phyloP scores from a whole-genome alignment of 164 flowering plant species.

The Tetrastigma voinierianum region DNA sequence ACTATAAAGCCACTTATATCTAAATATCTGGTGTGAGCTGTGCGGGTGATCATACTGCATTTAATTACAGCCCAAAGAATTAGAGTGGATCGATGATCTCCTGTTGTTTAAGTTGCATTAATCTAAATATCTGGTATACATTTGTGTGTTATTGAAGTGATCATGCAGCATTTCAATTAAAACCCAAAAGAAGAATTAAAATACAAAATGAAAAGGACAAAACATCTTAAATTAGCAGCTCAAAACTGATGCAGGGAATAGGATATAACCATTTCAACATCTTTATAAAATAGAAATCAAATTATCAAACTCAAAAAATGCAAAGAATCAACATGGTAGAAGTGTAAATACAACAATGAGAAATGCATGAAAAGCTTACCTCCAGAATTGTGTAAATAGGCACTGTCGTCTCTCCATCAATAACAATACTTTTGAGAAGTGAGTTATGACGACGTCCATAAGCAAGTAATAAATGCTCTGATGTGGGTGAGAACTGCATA shows the following conservation, averaged over 20 bases:
- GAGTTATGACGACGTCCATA: slow-evolving; percentile 96
- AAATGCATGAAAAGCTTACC: slow-evolving; percentile 35
- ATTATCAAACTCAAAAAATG: background rate
- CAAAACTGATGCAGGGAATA: background rate
- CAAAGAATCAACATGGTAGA: background rate
- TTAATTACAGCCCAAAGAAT: too few species aligned
- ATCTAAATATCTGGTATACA: too few species aligned
- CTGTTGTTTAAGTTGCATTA: too few species aligned
- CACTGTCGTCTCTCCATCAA: slow-evolving; percentile 76
- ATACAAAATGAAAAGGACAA: background rate
- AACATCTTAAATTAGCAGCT: background rate
- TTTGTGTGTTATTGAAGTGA: too few species aligned
- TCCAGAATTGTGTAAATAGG: slow-evolving; percentile 89
- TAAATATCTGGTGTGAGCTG: too few species aligned
- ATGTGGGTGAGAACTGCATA: slow-evolving; percentile 95
- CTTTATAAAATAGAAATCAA: slow-evolving; percentile 5
- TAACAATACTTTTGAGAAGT: slow-evolving; percentile 85
- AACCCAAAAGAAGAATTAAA: too few species aligned
- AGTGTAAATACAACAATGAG: background rate
- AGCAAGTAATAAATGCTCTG: slow-evolving; percentile 87
- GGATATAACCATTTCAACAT: background rate
- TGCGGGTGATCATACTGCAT: too few species aligned
- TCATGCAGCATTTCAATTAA: too few species aligned
- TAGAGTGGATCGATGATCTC: too few species aligned
- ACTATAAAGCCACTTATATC: too few species aligned